Conservation (phyloP, 2,329 filamentous ascomycete species). For the Epichloe elymi region DNA sequence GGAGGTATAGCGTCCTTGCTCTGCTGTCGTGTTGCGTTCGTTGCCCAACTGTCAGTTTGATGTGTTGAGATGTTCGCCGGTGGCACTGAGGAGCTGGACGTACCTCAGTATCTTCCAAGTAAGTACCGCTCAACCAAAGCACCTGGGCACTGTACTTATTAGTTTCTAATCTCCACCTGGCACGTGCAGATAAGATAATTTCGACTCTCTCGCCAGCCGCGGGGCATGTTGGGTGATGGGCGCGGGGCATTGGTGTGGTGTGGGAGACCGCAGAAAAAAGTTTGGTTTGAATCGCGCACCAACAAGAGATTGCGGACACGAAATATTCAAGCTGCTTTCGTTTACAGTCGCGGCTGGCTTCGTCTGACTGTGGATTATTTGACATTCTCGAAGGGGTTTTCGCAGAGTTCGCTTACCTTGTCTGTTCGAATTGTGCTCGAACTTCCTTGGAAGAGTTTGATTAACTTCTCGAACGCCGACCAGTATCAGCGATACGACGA, state of each 20-base stretch:
- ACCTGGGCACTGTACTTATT: background rate
- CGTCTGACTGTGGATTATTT: background rate
- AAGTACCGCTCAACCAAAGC: too few relatives aligned
- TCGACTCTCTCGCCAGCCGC: too few relatives aligned
- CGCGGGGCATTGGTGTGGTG: too few relatives aligned
- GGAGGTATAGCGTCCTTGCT: background rate
- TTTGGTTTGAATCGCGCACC: too few relatives aligned
- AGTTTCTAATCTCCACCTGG: too few relatives aligned
- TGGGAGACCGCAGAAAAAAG: too few relatives aligned
- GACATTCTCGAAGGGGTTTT: background rate
- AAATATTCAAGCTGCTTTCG: too few relatives aligned
- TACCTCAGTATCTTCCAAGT: too few relatives aligned
- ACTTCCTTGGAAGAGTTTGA: background rate
- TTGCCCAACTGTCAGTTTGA: background rate
- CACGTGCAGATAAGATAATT: too few relatives aligned
- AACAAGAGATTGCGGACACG: too few relatives aligned
- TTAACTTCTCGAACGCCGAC: background rate
- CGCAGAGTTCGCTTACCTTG: background rate
- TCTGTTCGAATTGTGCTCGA: background rate
- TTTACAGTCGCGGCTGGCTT: too few relatives aligned
- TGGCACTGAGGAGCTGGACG: background rate
- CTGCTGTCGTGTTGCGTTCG: background rate
- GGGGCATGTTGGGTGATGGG: too few relatives aligned
- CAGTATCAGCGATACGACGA: background rate
- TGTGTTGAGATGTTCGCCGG: background rate